Evolutionary conservation across 2,329 filamentous ascomycete species (phyloP).

Genomic region (Epichloe bromicola): DNA sequence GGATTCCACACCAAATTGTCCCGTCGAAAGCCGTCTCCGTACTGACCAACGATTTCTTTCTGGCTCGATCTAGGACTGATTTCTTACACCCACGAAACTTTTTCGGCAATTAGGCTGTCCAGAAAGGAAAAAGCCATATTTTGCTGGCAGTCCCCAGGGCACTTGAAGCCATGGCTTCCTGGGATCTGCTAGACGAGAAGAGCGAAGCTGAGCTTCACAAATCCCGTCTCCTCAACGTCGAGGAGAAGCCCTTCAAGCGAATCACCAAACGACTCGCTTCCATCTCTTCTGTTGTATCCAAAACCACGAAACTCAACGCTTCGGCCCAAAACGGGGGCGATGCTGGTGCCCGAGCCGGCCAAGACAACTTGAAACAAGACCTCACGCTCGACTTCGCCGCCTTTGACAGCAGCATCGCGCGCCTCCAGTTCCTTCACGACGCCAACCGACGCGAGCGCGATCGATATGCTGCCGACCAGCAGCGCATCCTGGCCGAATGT

Average conservation of each 20-base stretch:
- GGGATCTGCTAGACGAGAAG: conserved; percentile 57
- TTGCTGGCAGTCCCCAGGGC: neutral
- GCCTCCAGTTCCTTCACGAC: conserved; percentile 73
- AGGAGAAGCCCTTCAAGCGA: conserved; percentile 85
- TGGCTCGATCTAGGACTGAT: no score
- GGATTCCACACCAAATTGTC: no score
- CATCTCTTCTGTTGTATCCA: conserved; percentile 47
- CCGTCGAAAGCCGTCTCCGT: no score
- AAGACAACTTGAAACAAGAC: conserved; percentile 61
- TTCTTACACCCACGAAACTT: neutral
- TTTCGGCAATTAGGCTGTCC: neutral
- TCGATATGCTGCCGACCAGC: conserved; percentile 70
- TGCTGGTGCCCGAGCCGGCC: conserved; percentile 15
- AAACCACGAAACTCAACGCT: conserved; percentile 10
- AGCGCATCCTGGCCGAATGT: conserved; percentile 65
- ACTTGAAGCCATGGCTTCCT: conserved; percentile 31
- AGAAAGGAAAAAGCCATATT: neutral
- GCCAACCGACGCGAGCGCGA: conserved; percentile 75
- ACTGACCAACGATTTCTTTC: no score
- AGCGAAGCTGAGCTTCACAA: conserved; percentile 82
- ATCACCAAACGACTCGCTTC: conserved; percentile 69
- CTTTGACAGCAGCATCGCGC: conserved; percentile 74
- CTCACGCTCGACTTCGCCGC: conserved; percentile 78
- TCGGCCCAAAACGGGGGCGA: conserved; percentile 27
- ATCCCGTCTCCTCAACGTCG: conserved; percentile 71